Evolutionary conservation across 2,329 filamentous ascomycete genomes (phyloP).

Genomic region (Byssochlamys sp.): DNA sequence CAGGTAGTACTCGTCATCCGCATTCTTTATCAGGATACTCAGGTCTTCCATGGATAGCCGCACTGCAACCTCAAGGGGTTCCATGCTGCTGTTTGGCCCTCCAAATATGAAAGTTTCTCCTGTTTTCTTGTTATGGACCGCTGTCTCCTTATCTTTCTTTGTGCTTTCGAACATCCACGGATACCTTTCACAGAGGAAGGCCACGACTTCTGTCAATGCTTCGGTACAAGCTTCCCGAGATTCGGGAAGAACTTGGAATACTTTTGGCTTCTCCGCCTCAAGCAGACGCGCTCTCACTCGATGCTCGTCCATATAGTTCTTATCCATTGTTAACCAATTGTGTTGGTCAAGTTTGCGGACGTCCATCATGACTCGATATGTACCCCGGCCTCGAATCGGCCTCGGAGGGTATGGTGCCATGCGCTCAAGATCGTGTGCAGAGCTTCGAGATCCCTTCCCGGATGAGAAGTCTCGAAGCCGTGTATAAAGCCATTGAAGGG

Average conservation of each 20-base stretch:
- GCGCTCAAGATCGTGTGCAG: slow-evolving; percentile 20
- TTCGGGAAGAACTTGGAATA: slow-evolving; percentile 38
- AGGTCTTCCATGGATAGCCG: slow-evolving; percentile 45
- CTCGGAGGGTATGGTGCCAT: slow-evolving; percentile 29
- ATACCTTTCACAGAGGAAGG: slow-evolving; percentile 37
- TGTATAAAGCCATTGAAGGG: slow-evolving; percentile 17
- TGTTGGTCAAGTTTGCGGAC: slow-evolving; percentile 36
- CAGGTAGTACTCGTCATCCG: slow-evolving; percentile 41
- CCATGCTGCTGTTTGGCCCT: slow-evolving; percentile 21
- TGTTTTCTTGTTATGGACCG: slow-evolving; percentile 36
- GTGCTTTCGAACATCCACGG: slow-evolving; percentile 34
- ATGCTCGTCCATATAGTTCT: slow-evolving; percentile 37
- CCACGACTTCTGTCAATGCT: slow-evolving; percentile 36
- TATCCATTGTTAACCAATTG: slow-evolving; percentile 43
- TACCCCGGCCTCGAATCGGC: slow-evolving; percentile 29
- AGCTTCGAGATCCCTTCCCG: slow-evolving; percentile 3
- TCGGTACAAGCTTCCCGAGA: slow-evolving; percentile 40
- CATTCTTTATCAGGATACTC: slow-evolving; percentile 39
- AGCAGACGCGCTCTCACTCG: slow-evolving; percentile 34
- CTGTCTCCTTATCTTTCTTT: slow-evolving; percentile 15
- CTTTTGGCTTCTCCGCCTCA: slow-evolving; percentile 26
- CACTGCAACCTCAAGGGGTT: slow-evolving; percentile 43
- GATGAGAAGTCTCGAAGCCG: not conserved
- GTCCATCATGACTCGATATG: slow-evolving; percentile 40
- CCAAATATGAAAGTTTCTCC: slow-evolving; percentile 36